Conservation (phyloP, 179 eudicot genomes). For the Carnegiea gigantea region DNA sequence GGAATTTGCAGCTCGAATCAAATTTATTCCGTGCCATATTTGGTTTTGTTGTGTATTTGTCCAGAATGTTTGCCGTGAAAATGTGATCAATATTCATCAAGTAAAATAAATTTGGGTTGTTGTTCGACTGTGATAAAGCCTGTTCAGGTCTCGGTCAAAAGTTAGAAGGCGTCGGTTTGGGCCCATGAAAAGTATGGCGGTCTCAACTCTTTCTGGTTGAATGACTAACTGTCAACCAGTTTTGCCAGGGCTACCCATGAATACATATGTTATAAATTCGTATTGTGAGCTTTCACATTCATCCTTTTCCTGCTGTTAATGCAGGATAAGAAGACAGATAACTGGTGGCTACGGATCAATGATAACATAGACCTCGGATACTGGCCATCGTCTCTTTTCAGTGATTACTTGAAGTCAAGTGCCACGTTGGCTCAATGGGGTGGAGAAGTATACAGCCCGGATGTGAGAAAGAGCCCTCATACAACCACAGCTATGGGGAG, state of each 20-base stretch:
- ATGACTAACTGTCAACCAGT: background rate
- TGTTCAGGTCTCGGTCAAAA: background rate
- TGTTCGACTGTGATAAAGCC: background rate
- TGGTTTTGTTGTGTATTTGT: background rate
- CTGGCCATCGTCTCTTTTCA: constrained; percentile 50
- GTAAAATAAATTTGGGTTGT: background rate
- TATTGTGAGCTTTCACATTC: background rate
- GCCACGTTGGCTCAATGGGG: constrained; percentile 57
- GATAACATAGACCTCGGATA: constrained; percentile 56
- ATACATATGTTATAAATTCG: background rate
- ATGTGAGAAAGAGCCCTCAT: constrained; percentile 45
- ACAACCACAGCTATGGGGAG: constrained; percentile 62
- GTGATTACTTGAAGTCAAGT: constrained; percentile 10
- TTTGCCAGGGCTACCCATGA: background rate
- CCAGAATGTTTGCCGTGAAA: background rate
- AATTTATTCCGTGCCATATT: background rate
- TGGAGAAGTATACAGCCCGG: constrained; percentile 65
- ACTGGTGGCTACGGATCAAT: constrained; percentile 60
- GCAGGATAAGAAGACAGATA: constrained; percentile 47
- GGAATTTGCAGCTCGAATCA: too few relatives aligned
- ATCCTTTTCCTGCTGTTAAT: background rate
- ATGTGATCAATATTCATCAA: background rate
- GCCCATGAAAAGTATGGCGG: background rate
- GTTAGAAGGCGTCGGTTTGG: background rate
- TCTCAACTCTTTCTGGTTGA: background rate